Conservation (phyloP, 192 early-diverging fungal genomes). For the Gonapodya sp. region DNA sequence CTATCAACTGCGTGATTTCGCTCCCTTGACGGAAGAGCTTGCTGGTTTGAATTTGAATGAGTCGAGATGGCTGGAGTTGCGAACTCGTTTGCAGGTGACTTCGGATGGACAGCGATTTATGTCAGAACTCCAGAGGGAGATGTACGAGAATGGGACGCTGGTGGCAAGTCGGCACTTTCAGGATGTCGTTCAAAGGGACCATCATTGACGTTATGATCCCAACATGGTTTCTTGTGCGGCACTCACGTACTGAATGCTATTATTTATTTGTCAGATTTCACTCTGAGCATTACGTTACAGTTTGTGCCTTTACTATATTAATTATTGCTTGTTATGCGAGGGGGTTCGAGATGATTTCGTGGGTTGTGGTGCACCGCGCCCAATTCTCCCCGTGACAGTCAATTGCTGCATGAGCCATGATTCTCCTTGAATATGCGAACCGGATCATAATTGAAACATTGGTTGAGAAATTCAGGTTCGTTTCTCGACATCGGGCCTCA, state of each 20-base stretch:
- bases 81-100: not conserved
- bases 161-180: not conserved
- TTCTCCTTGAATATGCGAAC: conserved; percentile 8
- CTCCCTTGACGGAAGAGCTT: not conserved
- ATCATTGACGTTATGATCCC: not conserved
- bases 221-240: too few species aligned
- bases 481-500: not conserved
- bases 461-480: not conserved
- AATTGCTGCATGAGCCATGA: conserved; percentile 8
- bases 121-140: not conserved
- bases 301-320: not conserved
- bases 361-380: not conserved
- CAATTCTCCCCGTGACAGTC: too few species aligned
- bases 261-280: not conserved
- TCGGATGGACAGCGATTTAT: not conserved
- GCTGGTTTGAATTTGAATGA: not conserved
- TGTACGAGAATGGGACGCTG: not conserved
- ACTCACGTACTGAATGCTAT: too few species aligned
- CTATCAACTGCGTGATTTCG: not conserved
- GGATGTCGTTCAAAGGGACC: not conserved
- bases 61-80: not conserved
- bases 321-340: not conserved
- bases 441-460: not conserved
- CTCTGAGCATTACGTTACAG: not conserved
- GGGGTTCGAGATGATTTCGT: not conserved